Evolutionary conservation across 2,329 filamentous ascomycete genomes (phyloP), one percentile per base, ranked within the genome.

Genomic region (Neofusicoccum ribis): DNA sequence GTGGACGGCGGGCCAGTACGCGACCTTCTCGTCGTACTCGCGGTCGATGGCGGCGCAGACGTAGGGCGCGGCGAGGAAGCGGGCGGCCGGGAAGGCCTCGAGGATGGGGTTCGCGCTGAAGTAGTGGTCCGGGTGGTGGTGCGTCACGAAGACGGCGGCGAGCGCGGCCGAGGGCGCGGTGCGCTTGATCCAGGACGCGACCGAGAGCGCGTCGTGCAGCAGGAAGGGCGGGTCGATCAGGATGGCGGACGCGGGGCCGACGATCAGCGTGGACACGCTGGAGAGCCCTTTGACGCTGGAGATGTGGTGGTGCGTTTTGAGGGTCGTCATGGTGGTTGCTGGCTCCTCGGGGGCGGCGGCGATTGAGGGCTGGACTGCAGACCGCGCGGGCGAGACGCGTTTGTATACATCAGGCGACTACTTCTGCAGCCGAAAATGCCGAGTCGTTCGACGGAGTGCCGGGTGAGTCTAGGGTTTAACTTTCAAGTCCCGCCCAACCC

Each of bases 101-200:
- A 76, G 70, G 56, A 76, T 73, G 0, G 72, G 70, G 43, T 76
- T 74, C 8, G 41, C 61, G 41, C 15, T 23, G 39, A 56, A 64
- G 27, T 73, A 76, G 67, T 77, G 73, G 65, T 76, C 74, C 5
- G 74, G 73, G 61, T 76, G 75, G 60, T 77, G 75, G 65, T 76
- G 74, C 6, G 75, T 76, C 20, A 74, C 68, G 63, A 76, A 77
- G 41, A 77, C 67, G 4, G 72, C 75, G 50, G 70, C 70, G 6
- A 76, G 60, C 11, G 20, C 9, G 1, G 72, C 70, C 3, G 69
- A 54, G 4, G 56, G 34, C 3, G 69, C 72, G 5, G 64, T 76
- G 5, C 67, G 39, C 43, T 71, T 70, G 36, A 75, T 67, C 70
- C 72, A 76, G 39, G 46, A n/a, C 9, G 74, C 69, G 3, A 74